These are phyloP conservation scores for Chrysanthemum makinoi DNA, from an alignment of 129 eudicot species.

Conservation along the genomic window DNA sequence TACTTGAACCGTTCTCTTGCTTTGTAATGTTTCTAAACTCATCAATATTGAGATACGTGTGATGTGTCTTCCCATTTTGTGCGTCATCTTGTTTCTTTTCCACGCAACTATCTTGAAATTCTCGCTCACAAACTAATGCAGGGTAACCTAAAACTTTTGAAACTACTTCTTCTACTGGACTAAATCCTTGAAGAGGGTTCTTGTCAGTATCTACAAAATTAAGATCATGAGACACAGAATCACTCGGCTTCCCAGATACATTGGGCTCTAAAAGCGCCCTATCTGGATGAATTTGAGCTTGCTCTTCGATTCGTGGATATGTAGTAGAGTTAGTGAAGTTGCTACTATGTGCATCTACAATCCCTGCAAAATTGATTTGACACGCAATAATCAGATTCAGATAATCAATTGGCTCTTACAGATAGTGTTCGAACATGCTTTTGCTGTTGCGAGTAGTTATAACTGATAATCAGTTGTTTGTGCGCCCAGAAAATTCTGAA, in stretches of 20 bases:
- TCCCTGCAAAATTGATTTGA: slow-evolving; percentile 41
- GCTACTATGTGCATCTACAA: slow-evolving; percentile 36
- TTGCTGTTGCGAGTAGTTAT: too few species aligned
- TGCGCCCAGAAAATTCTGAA: neutral
- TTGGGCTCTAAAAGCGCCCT: slow-evolving; percentile 40
- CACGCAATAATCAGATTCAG: slow-evolving; percentile 8
- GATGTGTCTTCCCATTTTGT: slow-evolving; percentile 35
- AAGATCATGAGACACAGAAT: slow-evolving; percentile 17
- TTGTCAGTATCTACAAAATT: slow-evolving; percentile 29
- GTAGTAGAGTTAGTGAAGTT: slow-evolving; percentile 32
- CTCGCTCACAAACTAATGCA: slow-evolving; percentile 43
- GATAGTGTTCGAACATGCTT: too few species aligned
- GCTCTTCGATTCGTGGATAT: slow-evolving; percentile 27
- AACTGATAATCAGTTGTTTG: too few species aligned
- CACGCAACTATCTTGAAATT: slow-evolving; percentile 29
- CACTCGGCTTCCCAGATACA: slow-evolving; percentile 29
- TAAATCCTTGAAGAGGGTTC: slow-evolving; percentile 32
- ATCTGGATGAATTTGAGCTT: slow-evolving; percentile 26
- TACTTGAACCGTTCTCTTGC: slow-evolving; percentile 33
- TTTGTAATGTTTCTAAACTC: slow-evolving; percentile 45
- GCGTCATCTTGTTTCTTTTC: slow-evolving; percentile 30
- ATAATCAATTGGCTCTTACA: too few species aligned
- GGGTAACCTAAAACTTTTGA: slow-evolving; percentile 50
- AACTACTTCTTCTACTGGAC: slow-evolving; percentile 46
- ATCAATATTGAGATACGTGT: slow-evolving; percentile 49